phyloP scores from a whole-genome alignment of 495 filamentous ascomycete genomes.

The Entonaema liquescens region DNA sequence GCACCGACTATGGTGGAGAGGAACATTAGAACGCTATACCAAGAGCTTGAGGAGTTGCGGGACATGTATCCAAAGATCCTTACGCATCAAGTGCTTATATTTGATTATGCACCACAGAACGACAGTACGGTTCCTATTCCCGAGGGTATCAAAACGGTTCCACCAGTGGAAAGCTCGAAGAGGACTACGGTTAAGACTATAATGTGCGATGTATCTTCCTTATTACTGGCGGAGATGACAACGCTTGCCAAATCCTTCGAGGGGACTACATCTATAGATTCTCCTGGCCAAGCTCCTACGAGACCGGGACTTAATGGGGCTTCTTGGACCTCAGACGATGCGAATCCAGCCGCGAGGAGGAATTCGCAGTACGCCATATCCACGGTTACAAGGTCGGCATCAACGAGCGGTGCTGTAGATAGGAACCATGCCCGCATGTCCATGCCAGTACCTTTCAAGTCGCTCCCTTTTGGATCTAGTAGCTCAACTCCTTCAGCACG shows the following conservation, averaged over 20 bases:
- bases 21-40: constrained; percentile 63
- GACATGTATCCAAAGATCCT: constrained; percentile 78
- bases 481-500: constrained; percentile 60
- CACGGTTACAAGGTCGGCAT: constrained; percentile 54
- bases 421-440: constrained; percentile 75
- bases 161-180: constrained; percentile 72
- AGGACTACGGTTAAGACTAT: constrained; percentile 94
- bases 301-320: constrained; percentile 47
- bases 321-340: constrained; percentile 49
- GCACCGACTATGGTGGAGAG: constrained; percentile 56
- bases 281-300: constrained; percentile 62
- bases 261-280: constrained; percentile 79
- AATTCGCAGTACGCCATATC: constrained; percentile 64
- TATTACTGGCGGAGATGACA: constrained; percentile 86
- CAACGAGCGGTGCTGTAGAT: constrained; percentile 57
- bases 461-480: constrained; percentile 47
- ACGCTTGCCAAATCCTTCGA: constrained; percentile 86
- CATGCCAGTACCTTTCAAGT: constrained; percentile 60
- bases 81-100: constrained; percentile 80
- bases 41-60: constrained; percentile 72
- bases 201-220: constrained; percentile 88
- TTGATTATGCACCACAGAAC: constrained; percentile 66
- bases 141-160: constrained; percentile 74
- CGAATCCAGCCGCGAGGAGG: constrained; percentile 52
- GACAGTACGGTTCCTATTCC: constrained; percentile 60